A percentile compares a stretch with the other conserved stretches of the same genome.
Evolutionary conservation across 768 basidiomycete genomes (phyloP).

Genomic region (Russula olivacea): DNA sequence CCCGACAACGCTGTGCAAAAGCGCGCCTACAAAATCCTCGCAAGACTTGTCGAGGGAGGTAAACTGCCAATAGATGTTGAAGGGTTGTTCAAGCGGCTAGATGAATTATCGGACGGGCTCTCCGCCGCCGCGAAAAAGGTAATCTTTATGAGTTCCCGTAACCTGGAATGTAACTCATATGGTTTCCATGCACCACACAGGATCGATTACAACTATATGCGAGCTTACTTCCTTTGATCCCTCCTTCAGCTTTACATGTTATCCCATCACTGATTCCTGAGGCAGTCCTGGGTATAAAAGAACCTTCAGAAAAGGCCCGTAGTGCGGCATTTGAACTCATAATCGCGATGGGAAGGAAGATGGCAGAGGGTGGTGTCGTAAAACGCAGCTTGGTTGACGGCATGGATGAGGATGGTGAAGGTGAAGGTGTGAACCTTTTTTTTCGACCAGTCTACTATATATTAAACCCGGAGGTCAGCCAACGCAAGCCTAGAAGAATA

Average conservation of each 20-base stretch:
- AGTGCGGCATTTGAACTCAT: conserved; percentile 86
- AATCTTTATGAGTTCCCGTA: conserved; percentile 7
- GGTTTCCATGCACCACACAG: conserved; percentile 31
- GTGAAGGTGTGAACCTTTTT: conserved; percentile 31
- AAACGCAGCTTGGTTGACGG: conserved; percentile 70
- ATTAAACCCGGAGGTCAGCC: conserved; percentile 34
- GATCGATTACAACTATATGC: conserved; percentile 79
- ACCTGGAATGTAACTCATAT: not conserved
- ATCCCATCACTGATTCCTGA: conserved; percentile 90
- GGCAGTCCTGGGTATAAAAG: conserved; percentile 92
- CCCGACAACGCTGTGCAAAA: conserved; percentile 90
- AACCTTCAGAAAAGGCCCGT: conserved; percentile 90
- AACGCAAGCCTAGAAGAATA: conserved; percentile 83
- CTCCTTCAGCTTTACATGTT: conserved; percentile 67
- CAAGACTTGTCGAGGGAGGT: conserved; percentile 60
- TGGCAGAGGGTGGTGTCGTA: conserved; percentile 81
- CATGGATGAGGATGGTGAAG: conserved; percentile 67
- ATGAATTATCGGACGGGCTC: conserved; percentile 58
- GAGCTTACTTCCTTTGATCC: conserved; percentile 60
- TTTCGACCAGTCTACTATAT: conserved; percentile 3
- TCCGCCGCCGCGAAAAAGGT: conserved; percentile 86
- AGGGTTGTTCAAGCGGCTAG: conserved; percentile 56
- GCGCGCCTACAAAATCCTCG: conserved; percentile 85
- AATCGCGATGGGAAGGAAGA: conserved; percentile 88
- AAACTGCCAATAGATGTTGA: conserved; percentile 49